Evolutionary conservation across 768 basidiomycete genomes (phyloP), one percentile per base, ranked within the genome.

Genomic region (Pisolithus microcarpus): DNA sequence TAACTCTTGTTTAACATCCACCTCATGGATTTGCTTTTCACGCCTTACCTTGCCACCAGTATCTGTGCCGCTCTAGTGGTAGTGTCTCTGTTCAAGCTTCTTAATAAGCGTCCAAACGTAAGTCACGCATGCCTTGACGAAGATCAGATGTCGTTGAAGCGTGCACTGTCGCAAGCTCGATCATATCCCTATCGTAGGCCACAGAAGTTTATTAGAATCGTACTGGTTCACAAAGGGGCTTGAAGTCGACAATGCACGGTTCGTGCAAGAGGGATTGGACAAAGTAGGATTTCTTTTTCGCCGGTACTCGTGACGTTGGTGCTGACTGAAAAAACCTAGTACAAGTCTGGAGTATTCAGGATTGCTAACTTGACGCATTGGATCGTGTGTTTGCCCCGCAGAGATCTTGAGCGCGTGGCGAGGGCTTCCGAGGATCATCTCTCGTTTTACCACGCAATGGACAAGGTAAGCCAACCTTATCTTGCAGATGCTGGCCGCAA

Each of bases 221-320:
- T 69, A 60, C 48, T 50, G 60, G 39, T 57, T 50, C 5, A 57
- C 59, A 10, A 45, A 58, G 7, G 58, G 43, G 18, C 64, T 48
- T 44, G 2, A 57, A 3, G 45, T 19, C 11, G 54, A 61, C 30
- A 60, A 48, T 7, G 24, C 26, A 1, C 46, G 58, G 4, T 19
- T 73, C 2, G 23, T 73, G 10, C 62, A 62, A 48, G 57, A 68
- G 48, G 70, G 71, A 0, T 69, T 67, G 28, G 49, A 59, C 11
- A 64, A 65, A 55, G 72, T 58, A 43, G 7, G 51, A 48, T 0
- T 2, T 0, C 5, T 43, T 8, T 26, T 15, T n/a, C 8, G 6
- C 46, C 24, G n/a, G 34, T 49, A 9, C 46, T 44, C 8, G 24
- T 34, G 34, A 34, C 34, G 34, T 34, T 34, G 34, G 34, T 34